Base-by-base conservation (phyloP, 2,329 filamentous ascomycete genomes). In the Xylariaceae sp. region DNA sequence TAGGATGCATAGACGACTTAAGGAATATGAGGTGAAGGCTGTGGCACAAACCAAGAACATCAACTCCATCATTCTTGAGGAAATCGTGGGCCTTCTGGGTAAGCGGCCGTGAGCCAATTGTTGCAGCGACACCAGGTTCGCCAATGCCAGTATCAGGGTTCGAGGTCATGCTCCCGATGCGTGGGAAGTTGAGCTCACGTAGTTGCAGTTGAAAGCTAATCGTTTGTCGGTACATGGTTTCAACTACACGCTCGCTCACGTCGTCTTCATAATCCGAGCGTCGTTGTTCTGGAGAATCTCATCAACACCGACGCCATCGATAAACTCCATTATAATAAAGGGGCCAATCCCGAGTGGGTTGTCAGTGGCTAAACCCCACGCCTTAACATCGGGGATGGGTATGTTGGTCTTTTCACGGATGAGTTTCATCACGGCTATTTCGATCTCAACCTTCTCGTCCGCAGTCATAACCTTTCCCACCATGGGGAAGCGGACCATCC, bases 321-420 rank as follows among this genome's bases (percentile, higher is more conserved):
- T 51, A 30, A 55, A 58, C 16, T 43, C 43, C 45, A 30, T 52
- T 15, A 56, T 55, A 9, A 60, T 56, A 34, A 58, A 60, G 12
- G 58, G 53, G 16, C 58, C 58, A n/a, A 60, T 44, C 6, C 53
- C 56, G 15, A 58, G 56, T 5, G 55, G 51, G 29, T 58, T 58
- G 10, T 58, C 50, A 43, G 30, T 37, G 4, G 58, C 53, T 21
- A 49, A 36, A n/a, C 58, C 58, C 58, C 58, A 58, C 36, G 58
- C 55, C 43, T 53, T 54, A 18, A 58, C 34, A n/a, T 52, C 47
- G 18, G 53, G 52, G 32, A 58, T 49, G n/a, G 58, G 58, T 26
- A 58, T 51, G 26, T 13, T 60, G 37, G 58, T 58, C 18, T 52
- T 43, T 36, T 54, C 36, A 21, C 51, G 53, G 53, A 60, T 49